Conservation (phyloP, 768 basidiomycete genomes). For the Plicaturopsis crispa region DNA sequence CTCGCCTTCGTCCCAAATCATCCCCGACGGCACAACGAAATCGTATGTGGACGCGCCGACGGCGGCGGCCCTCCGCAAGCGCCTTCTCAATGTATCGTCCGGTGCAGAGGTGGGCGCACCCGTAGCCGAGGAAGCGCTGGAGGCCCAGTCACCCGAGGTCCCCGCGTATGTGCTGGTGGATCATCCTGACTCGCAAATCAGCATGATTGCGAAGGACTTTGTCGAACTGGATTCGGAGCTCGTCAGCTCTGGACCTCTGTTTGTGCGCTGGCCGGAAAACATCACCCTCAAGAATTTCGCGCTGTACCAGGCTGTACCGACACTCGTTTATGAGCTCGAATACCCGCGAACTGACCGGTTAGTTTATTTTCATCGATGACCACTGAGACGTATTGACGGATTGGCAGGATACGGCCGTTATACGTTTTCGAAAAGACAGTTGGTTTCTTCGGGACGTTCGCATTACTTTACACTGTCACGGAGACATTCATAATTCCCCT, state of each 20-base stretch:
- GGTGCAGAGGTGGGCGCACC: slow-evolving; percentile 11
- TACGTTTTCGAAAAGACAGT: slow-evolving; percentile 79
- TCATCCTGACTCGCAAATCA: slow-evolving; percentile 60
- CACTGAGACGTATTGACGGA: background rate
- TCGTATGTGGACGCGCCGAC: slow-evolving; percentile 49
- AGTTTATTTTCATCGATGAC: slow-evolving; percentile 12
- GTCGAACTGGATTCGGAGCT: slow-evolving; percentile 74
- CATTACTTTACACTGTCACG: slow-evolving; percentile 85
- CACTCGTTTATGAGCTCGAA: slow-evolving; percentile 93
- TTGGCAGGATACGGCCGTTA: slow-evolving; percentile 59
- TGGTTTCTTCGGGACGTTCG: slow-evolving; percentile 95
- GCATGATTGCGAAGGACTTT: slow-evolving; percentile 66
- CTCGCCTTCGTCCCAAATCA: slow-evolving; percentile 32
- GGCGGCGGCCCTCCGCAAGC: slow-evolving; percentile 47
- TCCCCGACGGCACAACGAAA: slow-evolving; percentile 36
- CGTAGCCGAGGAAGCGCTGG: background rate
- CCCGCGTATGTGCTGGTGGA: slow-evolving; percentile 48
- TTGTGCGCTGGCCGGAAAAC: slow-evolving; percentile 79
- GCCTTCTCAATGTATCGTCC: slow-evolving; percentile 37
- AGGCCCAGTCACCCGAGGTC: slow-evolving; percentile 4
- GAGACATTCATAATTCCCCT: slow-evolving; percentile 91
- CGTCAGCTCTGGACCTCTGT: slow-evolving; percentile 56
- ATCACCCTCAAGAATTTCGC: slow-evolving; percentile 76
- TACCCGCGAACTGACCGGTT: slow-evolving; percentile 87
- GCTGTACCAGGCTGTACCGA: slow-evolving; percentile 83